These are phyloP conservation scores for Solanum pimpinellifolium DNA, from an alignment of 257 asterid genomes.

Conservation along the genomic window DNA sequence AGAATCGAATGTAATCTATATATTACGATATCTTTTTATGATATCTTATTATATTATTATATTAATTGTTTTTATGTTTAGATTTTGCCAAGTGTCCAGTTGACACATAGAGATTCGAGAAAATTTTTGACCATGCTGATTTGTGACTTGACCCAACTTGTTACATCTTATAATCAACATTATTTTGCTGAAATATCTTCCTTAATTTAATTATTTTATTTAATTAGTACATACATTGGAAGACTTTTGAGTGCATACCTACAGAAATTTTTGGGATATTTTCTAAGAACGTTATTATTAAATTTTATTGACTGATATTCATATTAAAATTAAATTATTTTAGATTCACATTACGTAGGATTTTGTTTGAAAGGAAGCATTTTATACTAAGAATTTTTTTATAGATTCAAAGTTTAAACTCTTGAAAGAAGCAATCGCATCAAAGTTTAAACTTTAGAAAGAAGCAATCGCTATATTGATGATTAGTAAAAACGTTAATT, in stretches of 20 bases:
- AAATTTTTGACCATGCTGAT: not conserved
- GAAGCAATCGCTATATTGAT: no score
- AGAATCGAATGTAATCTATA: not conserved
- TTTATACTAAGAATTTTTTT: no score
- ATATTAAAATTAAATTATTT: no score
- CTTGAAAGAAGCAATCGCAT: no score
- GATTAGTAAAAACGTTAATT: not conserved
- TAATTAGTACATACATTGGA: not conserved
- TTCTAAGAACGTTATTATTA: not conserved
- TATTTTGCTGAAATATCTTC: not conserved
- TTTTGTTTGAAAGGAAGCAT: not conserved
- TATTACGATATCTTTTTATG: not conserved
- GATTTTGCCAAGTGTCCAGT: not conserved
- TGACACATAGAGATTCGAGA: not conserved
- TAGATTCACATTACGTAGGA: no score
- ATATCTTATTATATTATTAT: not conserved
- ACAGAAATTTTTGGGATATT: not conserved
- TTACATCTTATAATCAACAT: not conserved
- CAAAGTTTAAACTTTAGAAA: no score
- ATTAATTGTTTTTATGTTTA: not conserved
- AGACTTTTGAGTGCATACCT: not conserved
- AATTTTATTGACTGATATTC: not conserved
- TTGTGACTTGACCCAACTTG: not conserved
- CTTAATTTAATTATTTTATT: not conserved
- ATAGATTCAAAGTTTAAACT: no score